These are phyloP conservation scores for Hanseniaspora singularis DNA, from an alignment of 805 yeast genomes.

Conservation along the genomic window DNA sequence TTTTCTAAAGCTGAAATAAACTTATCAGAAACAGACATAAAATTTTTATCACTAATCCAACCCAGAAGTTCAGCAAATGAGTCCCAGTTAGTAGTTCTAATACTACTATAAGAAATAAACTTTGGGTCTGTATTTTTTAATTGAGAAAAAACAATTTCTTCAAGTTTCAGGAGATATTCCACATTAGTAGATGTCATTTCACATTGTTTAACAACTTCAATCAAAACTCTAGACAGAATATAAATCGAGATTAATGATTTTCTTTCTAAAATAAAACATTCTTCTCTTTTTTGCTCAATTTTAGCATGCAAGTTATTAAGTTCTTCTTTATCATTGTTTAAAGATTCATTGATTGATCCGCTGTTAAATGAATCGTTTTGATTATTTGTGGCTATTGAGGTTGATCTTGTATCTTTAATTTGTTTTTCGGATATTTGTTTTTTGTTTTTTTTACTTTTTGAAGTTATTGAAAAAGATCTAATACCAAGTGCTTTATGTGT, in stretches of 20 bases:
- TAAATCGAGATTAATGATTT: conserved; percentile 78
- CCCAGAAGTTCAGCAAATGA: conserved; percentile 81
- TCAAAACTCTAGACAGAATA: conserved; percentile 78
- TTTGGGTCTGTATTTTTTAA: conserved; percentile 76
- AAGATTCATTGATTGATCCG: conserved; percentile 3
- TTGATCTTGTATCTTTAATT: background rate
- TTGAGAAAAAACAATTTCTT: conserved; percentile 87
- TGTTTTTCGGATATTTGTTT: background rate
- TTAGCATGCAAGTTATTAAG: conserved; percentile 30
- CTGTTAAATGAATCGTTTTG: background rate
- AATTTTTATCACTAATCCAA: conserved; percentile 74
- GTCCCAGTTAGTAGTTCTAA: conserved; percentile 88
- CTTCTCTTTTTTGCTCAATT: conserved; percentile 40
- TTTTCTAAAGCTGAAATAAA: conserved; percentile 88
- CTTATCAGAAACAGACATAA: conserved; percentile 79
- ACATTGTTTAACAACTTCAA: conserved; percentile 83
- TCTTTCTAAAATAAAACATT: conserved; percentile 73
- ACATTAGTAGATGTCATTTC: conserved; percentile 62
- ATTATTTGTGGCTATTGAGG: background rate
- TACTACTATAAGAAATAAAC: conserved; percentile 50
- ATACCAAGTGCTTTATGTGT: conserved; percentile 15
- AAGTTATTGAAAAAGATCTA: conserved; percentile 13
- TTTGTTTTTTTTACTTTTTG: conserved; percentile 7
- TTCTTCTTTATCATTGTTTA: conserved; percentile 19
- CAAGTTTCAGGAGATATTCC: conserved; percentile 69